phyloP scores from a whole-genome alignment of 1,139 yeast genomes.

The Groenewaldozyma auringiensis region DNA sequence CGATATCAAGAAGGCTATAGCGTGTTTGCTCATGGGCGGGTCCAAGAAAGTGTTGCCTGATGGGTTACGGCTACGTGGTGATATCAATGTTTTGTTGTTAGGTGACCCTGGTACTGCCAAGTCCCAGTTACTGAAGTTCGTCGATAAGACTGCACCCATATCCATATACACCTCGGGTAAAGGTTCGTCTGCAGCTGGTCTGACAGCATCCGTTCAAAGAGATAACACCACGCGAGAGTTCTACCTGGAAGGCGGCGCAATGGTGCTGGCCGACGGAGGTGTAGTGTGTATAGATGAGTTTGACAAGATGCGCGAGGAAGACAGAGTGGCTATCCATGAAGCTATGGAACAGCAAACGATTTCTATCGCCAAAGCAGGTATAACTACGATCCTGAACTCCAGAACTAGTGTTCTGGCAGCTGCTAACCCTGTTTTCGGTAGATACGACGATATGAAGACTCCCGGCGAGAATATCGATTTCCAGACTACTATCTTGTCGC shows the following conservation, averaged over 20 bases:
- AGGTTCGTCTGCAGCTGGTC: slow-evolving; percentile 99
- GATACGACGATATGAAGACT: slow-evolving; percentile 90
- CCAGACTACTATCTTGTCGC: slow-evolving; percentile 91
- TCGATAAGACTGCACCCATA: slow-evolving; percentile 90
- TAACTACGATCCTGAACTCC: slow-evolving; percentile 89
- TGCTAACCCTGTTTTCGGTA: slow-evolving; percentile 94
- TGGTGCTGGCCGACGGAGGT: slow-evolving; percentile 99
- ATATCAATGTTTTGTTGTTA: slow-evolving; percentile 79
- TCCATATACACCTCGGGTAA: slow-evolving; percentile 97
- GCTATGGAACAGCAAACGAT: slow-evolving; percentile 99
- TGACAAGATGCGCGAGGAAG: slow-evolving; percentile 98
- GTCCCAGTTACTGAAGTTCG: slow-evolving; percentile 89
- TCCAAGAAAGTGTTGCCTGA: slow-evolving; percentile 88
- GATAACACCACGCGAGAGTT: slow-evolving; percentile 84
- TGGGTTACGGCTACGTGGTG: slow-evolving; percentile 96
- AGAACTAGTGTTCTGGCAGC: slow-evolving; percentile 96
- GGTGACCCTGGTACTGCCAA: slow-evolving; percentile 99
- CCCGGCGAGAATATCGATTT: slow-evolving; percentile 98
- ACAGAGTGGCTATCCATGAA: slow-evolving; percentile 97
- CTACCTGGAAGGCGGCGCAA: slow-evolving; percentile 97
- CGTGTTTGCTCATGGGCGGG: slow-evolving; percentile 91
- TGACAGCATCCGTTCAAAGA: slow-evolving; percentile 95
- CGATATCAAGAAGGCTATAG: slow-evolving; percentile 88
- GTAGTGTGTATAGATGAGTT: slow-evolving; percentile 98
- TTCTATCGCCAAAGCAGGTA: slow-evolving; percentile 99